These are phyloP conservation scores for Eucalyptus melliodora DNA, from an alignment of 345 rosid species.

Conservation along the genomic window DNA sequence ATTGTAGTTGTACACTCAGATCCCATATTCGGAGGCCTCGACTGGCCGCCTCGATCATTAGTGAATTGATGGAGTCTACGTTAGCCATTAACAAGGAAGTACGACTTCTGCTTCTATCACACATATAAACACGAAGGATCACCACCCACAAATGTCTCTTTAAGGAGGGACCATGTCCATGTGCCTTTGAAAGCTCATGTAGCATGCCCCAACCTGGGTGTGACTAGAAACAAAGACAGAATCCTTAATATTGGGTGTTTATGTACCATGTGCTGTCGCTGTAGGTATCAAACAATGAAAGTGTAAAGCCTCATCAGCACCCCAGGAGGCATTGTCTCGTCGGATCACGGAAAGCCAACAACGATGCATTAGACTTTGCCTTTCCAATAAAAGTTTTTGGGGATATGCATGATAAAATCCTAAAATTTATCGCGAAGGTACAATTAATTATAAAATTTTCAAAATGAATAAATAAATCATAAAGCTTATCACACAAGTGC, in stretches of 20 bases:
- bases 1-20: conserved; percentile 50
- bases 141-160: conserved; percentile 7
- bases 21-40: conserved; percentile 43
- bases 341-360: not conserved
- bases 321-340: not conserved
- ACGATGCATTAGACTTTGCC: not conserved
- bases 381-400: not conserved
- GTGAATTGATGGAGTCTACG: conserved; percentile 4
- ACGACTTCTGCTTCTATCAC: not conserved
- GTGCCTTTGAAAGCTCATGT: not conserved
- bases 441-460: too few species aligned
- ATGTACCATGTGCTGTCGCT: not conserved
- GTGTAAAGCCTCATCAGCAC: not conserved
- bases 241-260: not conserved
- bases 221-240: not conserved
- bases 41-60: conserved; percentile 2
- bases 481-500: too few species aligned
- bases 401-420: too few species aligned
- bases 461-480: too few species aligned
- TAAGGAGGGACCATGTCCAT: not conserved
- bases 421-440: too few species aligned
- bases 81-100: not conserved
- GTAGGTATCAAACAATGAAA: not conserved
- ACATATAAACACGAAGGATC: not conserved
- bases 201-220: not conserved